Conservation (phyloP, 2,329 filamentous ascomycete genomes). For the Aulographum hederae region DNA sequence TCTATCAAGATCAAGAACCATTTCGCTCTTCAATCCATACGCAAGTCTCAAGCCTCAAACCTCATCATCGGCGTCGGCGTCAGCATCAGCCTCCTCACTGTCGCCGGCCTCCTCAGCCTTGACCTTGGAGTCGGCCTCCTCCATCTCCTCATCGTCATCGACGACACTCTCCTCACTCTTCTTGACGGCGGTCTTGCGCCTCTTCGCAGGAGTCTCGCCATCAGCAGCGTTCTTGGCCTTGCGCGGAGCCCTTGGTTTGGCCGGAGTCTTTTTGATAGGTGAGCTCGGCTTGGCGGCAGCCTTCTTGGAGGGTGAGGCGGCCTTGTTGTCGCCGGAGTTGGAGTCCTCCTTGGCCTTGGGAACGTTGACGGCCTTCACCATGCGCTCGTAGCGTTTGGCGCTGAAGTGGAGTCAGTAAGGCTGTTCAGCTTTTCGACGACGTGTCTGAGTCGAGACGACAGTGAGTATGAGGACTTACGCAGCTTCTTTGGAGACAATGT, state of each 20-base stretch:
- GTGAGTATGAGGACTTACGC: no score
- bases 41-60: no score
- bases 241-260: neutral
- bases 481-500: conserved; percentile 2
- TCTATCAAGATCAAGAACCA: no score
- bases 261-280: neutral
- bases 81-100: neutral
- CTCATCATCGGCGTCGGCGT: no score
- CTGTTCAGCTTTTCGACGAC: neutral
- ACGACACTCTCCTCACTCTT: neutral
- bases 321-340: no score
- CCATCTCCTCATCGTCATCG: conserved; percentile 1
- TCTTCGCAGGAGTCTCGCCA: neutral
- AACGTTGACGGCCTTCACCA: conserved; percentile 3
- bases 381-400: conserved; percentile 2
- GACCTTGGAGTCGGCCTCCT: neutral
- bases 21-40: no score
- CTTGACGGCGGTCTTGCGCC: neutral
- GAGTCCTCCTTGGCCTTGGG: no score
- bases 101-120: conserved; percentile 1
- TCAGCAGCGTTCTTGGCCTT: neutral
- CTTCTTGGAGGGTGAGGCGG: neutral
- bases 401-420: neutral
- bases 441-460: neutral
- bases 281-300: neutral